Conservation (phyloP, 345 rosid species). For the Brassica incana region DNA sequence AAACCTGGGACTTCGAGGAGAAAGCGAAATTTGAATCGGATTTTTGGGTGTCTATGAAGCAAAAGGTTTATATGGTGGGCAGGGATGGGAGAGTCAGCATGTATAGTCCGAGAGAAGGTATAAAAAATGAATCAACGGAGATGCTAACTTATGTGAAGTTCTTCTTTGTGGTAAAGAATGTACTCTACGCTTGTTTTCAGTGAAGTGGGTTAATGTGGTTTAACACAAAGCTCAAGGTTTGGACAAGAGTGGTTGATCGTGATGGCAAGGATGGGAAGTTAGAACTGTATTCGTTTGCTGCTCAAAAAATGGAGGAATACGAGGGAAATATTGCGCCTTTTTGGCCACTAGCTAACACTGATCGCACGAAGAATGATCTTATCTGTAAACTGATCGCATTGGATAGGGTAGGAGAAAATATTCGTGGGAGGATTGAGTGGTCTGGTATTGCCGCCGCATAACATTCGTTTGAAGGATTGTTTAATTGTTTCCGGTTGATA, state of each 20-base stretch:
- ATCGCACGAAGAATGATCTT: not conserved
- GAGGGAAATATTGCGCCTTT: not conserved
- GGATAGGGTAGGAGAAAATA: not conserved
- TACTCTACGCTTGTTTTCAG: not conserved
- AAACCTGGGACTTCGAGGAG: not conserved
- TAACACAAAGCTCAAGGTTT: not conserved
- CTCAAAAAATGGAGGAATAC: not conserved
- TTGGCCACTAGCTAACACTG: not conserved
- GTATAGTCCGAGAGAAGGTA: not conserved
- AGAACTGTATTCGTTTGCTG: not conserved
- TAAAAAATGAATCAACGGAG: not conserved
- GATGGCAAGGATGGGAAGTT: not conserved
- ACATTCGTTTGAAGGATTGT: not conserved
- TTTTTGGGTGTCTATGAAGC: not conserved
- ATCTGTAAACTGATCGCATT: not conserved
- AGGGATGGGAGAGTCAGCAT: not conserved
- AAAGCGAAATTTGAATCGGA: not conserved
- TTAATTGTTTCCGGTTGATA: not conserved
- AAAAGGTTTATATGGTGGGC: not conserved
- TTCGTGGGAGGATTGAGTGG: not conserved
- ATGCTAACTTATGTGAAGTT: not conserved
- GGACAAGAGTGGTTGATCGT: conserved; percentile 6
- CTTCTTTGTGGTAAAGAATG: not conserved
- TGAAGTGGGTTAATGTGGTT: not conserved
- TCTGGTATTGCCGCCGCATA: not conserved